These are phyloP conservation scores for Backusella macrospora DNA, from an alignment of 192 early-diverging fungal species.

Conservation along the genomic window DNA sequence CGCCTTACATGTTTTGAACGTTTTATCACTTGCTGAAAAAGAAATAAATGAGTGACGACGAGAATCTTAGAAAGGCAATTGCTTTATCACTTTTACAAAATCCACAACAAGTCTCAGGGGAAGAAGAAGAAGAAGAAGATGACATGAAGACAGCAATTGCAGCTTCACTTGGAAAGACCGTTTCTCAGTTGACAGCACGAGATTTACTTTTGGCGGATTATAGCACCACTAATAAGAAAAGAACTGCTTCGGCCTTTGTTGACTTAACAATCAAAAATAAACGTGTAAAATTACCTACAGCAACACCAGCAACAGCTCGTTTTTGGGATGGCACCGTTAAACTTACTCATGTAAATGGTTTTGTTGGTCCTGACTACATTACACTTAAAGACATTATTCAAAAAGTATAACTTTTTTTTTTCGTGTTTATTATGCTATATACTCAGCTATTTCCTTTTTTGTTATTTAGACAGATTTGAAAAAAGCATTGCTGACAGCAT, in stretches of 20 bases:
- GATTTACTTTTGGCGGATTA: conserved; percentile 21
- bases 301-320: not conserved
- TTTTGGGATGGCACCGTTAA: conserved; percentile 38
- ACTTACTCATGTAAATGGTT: conserved; percentile 35
- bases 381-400: conserved; percentile 46
- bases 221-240: not conserved
- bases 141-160: conserved; percentile 38
- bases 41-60: not conserved
- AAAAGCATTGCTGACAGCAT: conserved; percentile 60
- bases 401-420: conserved; percentile 21
- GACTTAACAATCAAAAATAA: not conserved
- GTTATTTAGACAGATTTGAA: conserved; percentile 27
- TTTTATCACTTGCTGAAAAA: too few species aligned
- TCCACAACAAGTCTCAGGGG: not conserved
- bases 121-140: conserved; percentile 28
- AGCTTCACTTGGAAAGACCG: conserved; percentile 36
- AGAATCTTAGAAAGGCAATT: conserved; percentile 27
- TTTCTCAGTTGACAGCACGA: conserved; percentile 34
- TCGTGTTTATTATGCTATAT: not conserved
- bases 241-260: not conserved
- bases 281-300: not conserved
- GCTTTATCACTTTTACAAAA: conserved; percentile 27
- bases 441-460: not conserved
- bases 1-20: too few species aligned
- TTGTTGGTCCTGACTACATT: conserved; percentile 35